Base-by-base conservation (phyloP, 2,329 filamentous ascomycete species). In the Arthrocladium fulminans region DNA sequence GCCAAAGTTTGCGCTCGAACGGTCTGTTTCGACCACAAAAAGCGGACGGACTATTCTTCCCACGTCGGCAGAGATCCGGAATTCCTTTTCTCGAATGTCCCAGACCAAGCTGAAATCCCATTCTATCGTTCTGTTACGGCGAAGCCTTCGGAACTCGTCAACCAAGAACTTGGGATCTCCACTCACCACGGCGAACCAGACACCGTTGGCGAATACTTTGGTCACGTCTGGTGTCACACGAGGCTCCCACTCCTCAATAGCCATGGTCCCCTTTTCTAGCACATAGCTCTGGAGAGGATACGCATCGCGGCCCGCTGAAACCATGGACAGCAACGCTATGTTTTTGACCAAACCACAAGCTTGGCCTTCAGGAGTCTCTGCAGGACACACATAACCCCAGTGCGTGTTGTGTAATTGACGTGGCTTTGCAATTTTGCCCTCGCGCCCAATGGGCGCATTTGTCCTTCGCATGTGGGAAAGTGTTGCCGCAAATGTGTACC, bases 331-430 rank as follows among this genome's bases (percentile, higher is more conserved):
- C 45, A 98, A 75, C 4, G 92, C 89, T 64, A 98, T 64, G 62
- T 98, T 98, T 75, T 98, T 98, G 67, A 98, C 92, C 55, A 98
- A 74, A 70, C 92, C 92, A 72, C 92, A 98, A 68, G 92, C 92
- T 67, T 98, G 92, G 55, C 92, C 92, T 77, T 98, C 92, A 20
- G 92, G 92, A 13, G 92, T 98, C 66, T 98, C 92, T 24, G 92
- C 90, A 24, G 92, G 92, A 66, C 92, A 98, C 15, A 98, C 90
- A 59, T 97, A 73, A 54, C 92, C 92, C 92, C 92, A 98, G 64
- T 98, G 92, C 5, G 90, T 97, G 67, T 97, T 97, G 74, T 98
- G 92, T 55, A 98, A 77, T 70, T 98, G 94, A 51, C 92, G 86
- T 32, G 92, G 92, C 68, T 98, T 98, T 34, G 94, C 94, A 57